Conservation (phyloP, 441 rosid genomes). For the Erysimum cheiri region DNA sequence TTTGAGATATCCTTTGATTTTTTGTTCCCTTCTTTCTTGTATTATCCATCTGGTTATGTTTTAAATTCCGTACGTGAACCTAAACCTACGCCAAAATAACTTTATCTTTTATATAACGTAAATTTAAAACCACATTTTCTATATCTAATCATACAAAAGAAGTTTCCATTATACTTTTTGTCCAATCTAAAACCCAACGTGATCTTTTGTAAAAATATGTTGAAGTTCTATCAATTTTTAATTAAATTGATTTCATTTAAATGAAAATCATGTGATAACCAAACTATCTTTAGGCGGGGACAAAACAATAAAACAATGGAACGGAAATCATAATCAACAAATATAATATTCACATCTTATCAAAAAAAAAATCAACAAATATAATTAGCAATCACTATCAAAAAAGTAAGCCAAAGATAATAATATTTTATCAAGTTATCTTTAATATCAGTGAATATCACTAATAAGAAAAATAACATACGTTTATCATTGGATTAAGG, state of each 20-base stretch:
- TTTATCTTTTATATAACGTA: too few relatives aligned
- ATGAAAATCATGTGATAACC: not conserved
- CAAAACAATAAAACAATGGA: not conserved
- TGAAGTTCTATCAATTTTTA: not conserved
- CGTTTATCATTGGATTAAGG: not conserved
- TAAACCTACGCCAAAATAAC: too few relatives aligned
- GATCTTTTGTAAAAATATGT: not conserved
- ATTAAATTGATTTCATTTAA: not conserved
- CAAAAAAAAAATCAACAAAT: slow-evolving; percentile 5
- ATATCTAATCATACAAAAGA: not conserved
- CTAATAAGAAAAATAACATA: not conserved
- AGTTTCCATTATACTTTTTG: not conserved
- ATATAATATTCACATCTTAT: too few relatives aligned
- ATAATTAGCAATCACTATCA: not conserved
- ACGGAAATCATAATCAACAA: not conserved
- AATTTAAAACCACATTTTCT: not conserved
- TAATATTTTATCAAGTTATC: not conserved
- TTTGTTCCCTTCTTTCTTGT: too few relatives aligned
- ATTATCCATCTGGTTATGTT: too few relatives aligned
- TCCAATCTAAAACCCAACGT: not conserved
- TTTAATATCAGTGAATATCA: not conserved
- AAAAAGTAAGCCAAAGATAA: not conserved
- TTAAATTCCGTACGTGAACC: too few relatives aligned
- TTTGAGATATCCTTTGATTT: too few relatives aligned
- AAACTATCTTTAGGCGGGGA: not conserved